Base-by-base conservation (phyloP, 257 asterid genomes). In the Cynanchum wilfordii region DNA sequence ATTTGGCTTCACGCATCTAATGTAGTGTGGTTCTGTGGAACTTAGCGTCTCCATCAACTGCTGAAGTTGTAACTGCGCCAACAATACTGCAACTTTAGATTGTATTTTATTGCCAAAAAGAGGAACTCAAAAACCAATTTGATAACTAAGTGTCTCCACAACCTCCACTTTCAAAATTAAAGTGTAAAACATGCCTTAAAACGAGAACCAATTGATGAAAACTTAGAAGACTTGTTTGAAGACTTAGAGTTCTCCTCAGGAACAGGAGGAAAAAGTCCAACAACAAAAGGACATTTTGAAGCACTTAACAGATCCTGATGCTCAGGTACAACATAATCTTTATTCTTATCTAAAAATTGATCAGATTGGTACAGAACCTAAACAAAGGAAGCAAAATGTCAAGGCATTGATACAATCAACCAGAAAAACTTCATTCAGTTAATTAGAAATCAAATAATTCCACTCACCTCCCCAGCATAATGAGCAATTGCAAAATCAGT, bases 1-100 rank as follows among this genome's bases (percentile, higher is more conserved):
- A 80, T 95, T 95, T 68, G 99, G 99, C 86, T 95, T 95, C 86
- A 95, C 97, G 76, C 99, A 95, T 89, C 99, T 86, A 73, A 95
- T 87, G 81, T 95, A 95, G 81, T 94, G 99, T 78, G 99, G 99
- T 76, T 94, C 96, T 19, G 99, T 91, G 79, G 97, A 89, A 81
- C 87, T 95, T 75, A 95, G 83, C 36, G 97, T 92, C 1, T 95
- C 99, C 99, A 95, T 92, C 93, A 95, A 78, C 75, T 84, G 90
- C 83, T 91, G 97, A 79, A 95, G 99, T 89, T 95, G 99, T 70
- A 87, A 73, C 99, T 94, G 89, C 73, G 85, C 73, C 82, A 62
- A 66, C 73, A 58, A 81, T 73, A 67, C 66, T 72, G 69, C 72
- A 72, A 54, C 69, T 74, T 82, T 79, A 86, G 86, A 68, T 66